A percentile compares a stretch with the other conserved stretches of the same genome.
Conservation (phyloP, 495 filamentous ascomycete genomes). For the Penicillium turbatum region DNA sequence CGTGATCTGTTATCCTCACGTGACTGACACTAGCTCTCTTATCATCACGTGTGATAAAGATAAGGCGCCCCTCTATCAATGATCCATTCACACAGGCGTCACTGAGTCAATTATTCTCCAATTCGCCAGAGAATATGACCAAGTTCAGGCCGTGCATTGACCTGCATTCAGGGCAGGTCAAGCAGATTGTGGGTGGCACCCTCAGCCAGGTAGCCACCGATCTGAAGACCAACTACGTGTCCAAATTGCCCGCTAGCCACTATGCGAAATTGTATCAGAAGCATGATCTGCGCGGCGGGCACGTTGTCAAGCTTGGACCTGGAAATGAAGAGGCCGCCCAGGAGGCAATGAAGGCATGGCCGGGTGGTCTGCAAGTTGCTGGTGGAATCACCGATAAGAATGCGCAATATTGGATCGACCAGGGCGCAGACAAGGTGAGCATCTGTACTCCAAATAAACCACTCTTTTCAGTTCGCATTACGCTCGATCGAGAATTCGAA, state of each 20-base stretch:
- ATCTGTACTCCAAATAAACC: neutral
- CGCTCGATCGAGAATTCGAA: neutral
- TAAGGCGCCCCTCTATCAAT: slow-evolving; percentile 26
- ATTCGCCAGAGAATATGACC: slow-evolving; percentile 60
- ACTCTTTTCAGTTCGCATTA: slow-evolving; percentile 2
- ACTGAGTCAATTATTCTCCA: slow-evolving; percentile 5
- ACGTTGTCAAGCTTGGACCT: slow-evolving; percentile 93
- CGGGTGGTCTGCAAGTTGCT: slow-evolving; percentile 73
- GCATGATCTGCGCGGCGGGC: slow-evolving; percentile 68
- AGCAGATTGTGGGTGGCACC: slow-evolving; percentile 96
- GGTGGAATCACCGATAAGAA: slow-evolving; percentile 86
- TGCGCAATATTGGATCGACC: slow-evolving; percentile 78
- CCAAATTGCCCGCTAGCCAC: slow-evolving; percentile 70
- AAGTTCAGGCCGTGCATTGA: slow-evolving; percentile 95
- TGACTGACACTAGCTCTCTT: neutral
- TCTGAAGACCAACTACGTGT: slow-evolving; percentile 88
- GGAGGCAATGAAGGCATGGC: slow-evolving; percentile 74
- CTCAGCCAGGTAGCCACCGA: slow-evolving; percentile 59
- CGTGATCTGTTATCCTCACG: neutral
- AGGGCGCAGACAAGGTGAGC: slow-evolving; percentile 84
- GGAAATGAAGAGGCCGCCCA: slow-evolving; percentile 76
- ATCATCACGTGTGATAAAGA: slow-evolving; percentile 46
- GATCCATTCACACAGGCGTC: slow-evolving; percentile 11
- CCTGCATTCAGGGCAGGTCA: slow-evolving; percentile 89
- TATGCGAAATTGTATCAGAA: slow-evolving; percentile 77